Evolutionary conservation across 768 basidiomycete species (phyloP).

Genomic region (Terana coerulea): DNA sequence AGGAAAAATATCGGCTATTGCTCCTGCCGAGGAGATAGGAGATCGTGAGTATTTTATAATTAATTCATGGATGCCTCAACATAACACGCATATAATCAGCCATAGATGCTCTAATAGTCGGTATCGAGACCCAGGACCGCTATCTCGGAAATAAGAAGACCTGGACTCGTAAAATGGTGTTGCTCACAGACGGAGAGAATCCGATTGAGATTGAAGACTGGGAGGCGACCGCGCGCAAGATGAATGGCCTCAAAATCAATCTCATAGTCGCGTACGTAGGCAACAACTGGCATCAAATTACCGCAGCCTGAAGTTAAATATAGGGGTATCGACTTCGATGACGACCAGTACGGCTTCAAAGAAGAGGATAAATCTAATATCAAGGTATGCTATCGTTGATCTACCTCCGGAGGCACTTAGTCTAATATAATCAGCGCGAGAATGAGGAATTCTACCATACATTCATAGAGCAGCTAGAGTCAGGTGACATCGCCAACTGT

Average conservation of each 20-base stretch:
- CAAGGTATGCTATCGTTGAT: slow-evolving; percentile 51
- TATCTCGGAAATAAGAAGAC: slow-evolving; percentile 69
- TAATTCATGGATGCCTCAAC: no score
- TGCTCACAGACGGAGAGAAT: slow-evolving; percentile 84
- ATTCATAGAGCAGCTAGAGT: slow-evolving; percentile 36
- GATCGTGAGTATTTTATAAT: slow-evolving; percentile 51
- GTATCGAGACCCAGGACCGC: slow-evolving; percentile 69
- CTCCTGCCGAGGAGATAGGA: slow-evolving; percentile 52
- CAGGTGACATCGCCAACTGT: slow-evolving; percentile 58
- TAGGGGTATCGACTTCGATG: slow-evolving; percentile 90
- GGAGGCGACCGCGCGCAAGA: slow-evolving; percentile 62
- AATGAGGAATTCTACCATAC: slow-evolving; percentile 74
- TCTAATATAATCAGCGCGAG: slow-evolving; percentile 42
- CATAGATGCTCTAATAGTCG: slow-evolving; percentile 85
- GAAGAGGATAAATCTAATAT: slow-evolving; percentile 67
- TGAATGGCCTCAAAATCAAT: slow-evolving; percentile 54
- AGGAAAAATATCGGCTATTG: slow-evolving; percentile 56
- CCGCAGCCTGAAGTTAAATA: neutral
- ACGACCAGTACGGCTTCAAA: slow-evolving; percentile 56
- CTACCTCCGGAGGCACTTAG: neutral
- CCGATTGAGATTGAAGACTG: slow-evolving; percentile 73
- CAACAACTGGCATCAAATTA: neutral
- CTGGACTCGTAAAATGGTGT: slow-evolving; percentile 80
- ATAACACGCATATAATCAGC: slow-evolving; percentile 45
- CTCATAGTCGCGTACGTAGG: slow-evolving; percentile 68